A percentile compares a stretch with the other conserved stretches of the same genome.
These are phyloP conservation scores for Beauveria bassiana DNA, from an alignment of 2,329 filamentous ascomycete species.

Conservation along the genomic window DNA sequence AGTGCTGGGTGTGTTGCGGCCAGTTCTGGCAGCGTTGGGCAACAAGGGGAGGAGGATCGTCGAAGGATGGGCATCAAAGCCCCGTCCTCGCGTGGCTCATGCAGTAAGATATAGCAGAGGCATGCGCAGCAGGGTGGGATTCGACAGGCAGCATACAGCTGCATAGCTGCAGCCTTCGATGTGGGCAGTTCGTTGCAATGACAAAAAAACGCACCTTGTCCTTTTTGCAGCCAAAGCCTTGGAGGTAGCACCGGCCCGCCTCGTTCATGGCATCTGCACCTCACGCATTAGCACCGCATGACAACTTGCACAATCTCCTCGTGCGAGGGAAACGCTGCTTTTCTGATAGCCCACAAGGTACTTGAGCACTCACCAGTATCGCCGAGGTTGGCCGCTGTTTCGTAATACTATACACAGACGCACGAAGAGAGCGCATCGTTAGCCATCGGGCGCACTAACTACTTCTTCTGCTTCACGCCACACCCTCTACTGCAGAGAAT, in stretches of 20 bases:
- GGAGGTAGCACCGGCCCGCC: constrained; percentile 87
- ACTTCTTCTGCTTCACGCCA: too few relatives aligned
- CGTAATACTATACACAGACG: constrained; percentile 65
- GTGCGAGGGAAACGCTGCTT: not conserved
- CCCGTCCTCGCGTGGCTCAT: not conserved
- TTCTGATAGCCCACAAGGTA: too few relatives aligned
- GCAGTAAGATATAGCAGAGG: not conserved
- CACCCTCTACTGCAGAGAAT: not conserved
- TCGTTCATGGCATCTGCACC: constrained; percentile 88
- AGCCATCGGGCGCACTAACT: too few relatives aligned
- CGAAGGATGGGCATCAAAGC: not conserved
- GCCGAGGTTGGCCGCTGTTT: constrained; percentile 92
- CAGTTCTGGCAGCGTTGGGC: not conserved
- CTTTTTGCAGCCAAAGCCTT: constrained; percentile 96
- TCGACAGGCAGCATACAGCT: too few relatives aligned
- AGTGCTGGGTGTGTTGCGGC: not conserved
- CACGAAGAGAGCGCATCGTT: not conserved
- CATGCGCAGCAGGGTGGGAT: too few relatives aligned
- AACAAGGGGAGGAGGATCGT: not conserved
- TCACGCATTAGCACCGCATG: not conserved
- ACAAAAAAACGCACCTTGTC: constrained; percentile 76
- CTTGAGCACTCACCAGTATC: constrained; percentile 57
- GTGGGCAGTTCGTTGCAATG: not conserved
- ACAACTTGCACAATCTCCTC: not conserved
- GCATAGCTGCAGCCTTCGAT: not conserved